Conservation (phyloP, 129 eudicot species). For the Arctium minus region DNA sequence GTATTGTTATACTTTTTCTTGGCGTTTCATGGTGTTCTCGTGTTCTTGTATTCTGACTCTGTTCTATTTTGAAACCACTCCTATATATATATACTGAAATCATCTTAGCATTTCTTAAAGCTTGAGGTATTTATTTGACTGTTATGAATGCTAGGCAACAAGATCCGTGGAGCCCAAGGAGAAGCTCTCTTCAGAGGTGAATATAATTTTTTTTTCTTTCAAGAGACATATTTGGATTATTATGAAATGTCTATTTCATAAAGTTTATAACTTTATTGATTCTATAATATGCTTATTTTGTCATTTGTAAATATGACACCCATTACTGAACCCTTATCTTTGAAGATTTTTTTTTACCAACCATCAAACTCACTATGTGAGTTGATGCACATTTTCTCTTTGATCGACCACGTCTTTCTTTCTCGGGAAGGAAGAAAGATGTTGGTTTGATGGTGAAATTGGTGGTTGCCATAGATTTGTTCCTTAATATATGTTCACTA, state of each 20-base stretch:
- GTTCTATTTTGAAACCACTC: not conserved
- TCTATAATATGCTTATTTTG: not conserved
- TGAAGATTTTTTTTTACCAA: not conserved
- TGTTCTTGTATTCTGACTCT: not conserved
- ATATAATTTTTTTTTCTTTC: not conserved
- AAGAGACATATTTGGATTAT: not conserved
- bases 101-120: not conserved
- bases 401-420: not conserved
- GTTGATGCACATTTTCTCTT: not conserved
- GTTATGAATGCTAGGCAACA: constrained; percentile 43
- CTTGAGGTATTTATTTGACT: not conserved
- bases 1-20: not conserved
- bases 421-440: not conserved
- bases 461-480: not conserved
- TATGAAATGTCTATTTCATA: not conserved
- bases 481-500: not conserved
- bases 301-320: not conserved
- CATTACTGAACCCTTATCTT: not conserved
- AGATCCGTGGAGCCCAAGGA: constrained; percentile 45
- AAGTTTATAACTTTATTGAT: not conserved
- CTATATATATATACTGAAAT: not conserved
- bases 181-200: constrained; percentile 64
- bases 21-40: not conserved
- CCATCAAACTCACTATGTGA: not conserved
- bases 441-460: not conserved